These are phyloP conservation scores for Lachancea kluyveri DNA, from an alignment of 805 yeast genomes.

Conservation along the genomic window DNA sequence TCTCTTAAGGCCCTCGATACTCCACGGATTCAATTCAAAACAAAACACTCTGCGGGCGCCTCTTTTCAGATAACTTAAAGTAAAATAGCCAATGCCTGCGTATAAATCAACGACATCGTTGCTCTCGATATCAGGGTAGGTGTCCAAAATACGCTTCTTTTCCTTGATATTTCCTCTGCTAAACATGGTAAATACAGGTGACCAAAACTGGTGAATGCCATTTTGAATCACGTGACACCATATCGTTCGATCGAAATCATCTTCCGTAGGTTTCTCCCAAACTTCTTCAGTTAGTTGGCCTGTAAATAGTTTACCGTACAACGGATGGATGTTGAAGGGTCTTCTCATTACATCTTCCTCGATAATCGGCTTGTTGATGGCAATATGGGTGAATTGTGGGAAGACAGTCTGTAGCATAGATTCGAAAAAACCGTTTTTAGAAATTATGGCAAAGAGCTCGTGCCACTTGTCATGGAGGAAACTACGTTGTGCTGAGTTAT, in stretches of 20 bases:
- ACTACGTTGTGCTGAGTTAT: conserved; percentile 37
- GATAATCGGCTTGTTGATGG: conserved; percentile 63
- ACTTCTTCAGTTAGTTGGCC: conserved; percentile 20
- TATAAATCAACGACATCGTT: conserved; percentile 61
- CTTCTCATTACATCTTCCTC: conserved; percentile 51
- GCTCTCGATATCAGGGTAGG: conserved; percentile 32
- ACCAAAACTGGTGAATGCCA: conserved; percentile 75
- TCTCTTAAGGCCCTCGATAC: conserved; percentile 59
- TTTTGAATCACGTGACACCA: conserved; percentile 73
- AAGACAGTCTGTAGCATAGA: conserved; percentile 18
- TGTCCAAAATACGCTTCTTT: conserved; percentile 55
- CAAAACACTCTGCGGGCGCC: conserved; percentile 53
- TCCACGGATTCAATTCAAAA: conserved; percentile 87
- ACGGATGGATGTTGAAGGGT: conserved; percentile 54
- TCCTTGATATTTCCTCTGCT: conserved; percentile 83
- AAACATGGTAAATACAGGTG: conserved; percentile 82
- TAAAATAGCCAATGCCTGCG: conserved; percentile 83
- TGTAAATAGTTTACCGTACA: conserved; percentile 64
- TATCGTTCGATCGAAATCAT: conserved; percentile 47
- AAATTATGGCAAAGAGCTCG: conserved; percentile 12
- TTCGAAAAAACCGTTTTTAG: conserved; percentile 12
- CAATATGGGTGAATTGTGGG: conserved; percentile 48
- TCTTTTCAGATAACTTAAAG: conserved; percentile 55
- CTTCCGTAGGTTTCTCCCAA: conserved; percentile 33
- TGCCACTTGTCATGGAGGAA: conserved; percentile 38